Conservation (phyloP, 2,329 filamentous ascomycete species). For the Pseudopithomyces chartarum region DNA sequence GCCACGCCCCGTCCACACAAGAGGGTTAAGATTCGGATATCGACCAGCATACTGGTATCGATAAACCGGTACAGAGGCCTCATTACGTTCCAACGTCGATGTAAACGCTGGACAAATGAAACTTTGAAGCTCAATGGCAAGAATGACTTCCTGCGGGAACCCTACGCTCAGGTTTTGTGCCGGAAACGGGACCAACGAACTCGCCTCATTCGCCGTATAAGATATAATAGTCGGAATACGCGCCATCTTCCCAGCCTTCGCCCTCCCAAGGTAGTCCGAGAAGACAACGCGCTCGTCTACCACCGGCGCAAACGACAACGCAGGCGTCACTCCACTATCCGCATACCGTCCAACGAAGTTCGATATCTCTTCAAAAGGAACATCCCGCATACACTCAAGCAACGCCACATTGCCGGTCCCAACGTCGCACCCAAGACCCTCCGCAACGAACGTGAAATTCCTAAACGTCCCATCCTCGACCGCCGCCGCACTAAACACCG, state of each 20-base stretch:
- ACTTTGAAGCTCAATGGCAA: not conserved
- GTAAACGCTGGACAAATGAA: constrained; percentile 19
- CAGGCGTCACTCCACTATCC: constrained; percentile 23
- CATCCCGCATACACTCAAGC: constrained; percentile 43
- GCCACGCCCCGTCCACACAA: constrained; percentile 21
- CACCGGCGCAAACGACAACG: constrained; percentile 25
- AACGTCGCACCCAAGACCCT: constrained; percentile 11
- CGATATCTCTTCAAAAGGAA: constrained; percentile 28
- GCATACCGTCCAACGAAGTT: constrained; percentile 39
- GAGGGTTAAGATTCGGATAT: constrained; percentile 15
- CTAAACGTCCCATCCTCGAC: constrained; percentile 4
- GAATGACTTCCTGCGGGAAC: constrained; percentile 4
- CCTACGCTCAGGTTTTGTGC: constrained; percentile 9
- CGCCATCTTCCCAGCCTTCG: constrained; percentile 14
- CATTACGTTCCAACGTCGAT: constrained; percentile 14
- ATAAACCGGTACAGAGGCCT: constrained; percentile 12
- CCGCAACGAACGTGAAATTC: constrained; percentile 18
- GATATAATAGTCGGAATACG: constrained; percentile 17
- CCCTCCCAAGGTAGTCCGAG: constrained; percentile 21
- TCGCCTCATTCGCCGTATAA: constrained; percentile 18
- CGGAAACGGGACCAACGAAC: constrained; percentile 13
- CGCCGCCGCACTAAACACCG: constrained; percentile 3
- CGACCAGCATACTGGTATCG: constrained; percentile 17
- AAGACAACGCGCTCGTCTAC: constrained; percentile 26
- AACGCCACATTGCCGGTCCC: constrained; percentile 15